These are phyloP conservation scores for Rutidosis leptorrhynchoides DNA, from an alignment of 129 eudicot species.

Conservation along the genomic window DNA sequence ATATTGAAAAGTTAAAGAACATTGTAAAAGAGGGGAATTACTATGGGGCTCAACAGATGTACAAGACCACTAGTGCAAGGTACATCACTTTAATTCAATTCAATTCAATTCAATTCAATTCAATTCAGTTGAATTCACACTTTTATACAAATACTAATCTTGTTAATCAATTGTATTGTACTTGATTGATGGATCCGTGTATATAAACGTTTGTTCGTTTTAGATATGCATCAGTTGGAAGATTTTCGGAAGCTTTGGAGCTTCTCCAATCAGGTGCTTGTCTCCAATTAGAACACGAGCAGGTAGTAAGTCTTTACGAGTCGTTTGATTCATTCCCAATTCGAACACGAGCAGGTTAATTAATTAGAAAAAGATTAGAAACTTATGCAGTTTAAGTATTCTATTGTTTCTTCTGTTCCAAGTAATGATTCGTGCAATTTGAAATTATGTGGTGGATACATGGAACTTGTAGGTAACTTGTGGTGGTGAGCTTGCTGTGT, in stretches of 20 bases:
- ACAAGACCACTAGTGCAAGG: constrained; percentile 81
- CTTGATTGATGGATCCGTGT: background rate
- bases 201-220: constrained; percentile 18
- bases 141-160: background rate
- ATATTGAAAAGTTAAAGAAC: constrained; percentile 63
- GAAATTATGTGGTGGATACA: constrained; percentile 20
- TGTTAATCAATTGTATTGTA: background rate
- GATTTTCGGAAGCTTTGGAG: constrained; percentile 70
- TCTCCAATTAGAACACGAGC: constrained; percentile 66
- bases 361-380: constrained; percentile 8
- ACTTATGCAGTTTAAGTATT: background rate
- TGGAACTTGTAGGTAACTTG: constrained; percentile 64
- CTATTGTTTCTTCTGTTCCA: constrained; percentile 1
- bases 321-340: constrained; percentile 10
- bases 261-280: constrained; percentile 84
- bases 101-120: too few species aligned
- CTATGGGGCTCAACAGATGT: constrained; percentile 99
- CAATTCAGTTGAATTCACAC: too few species aligned
- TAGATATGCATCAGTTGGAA: constrained; percentile 63
- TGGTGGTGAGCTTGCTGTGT: constrained; percentile 87
- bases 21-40: constrained; percentile 64
- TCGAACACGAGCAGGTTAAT: background rate
- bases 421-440: background rate
- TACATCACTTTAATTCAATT: constrained; percentile 11
- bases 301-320: constrained; percentile 46